phyloP scores from a whole-genome alignment of 2,329 filamentous ascomycete species.

The Aspergillus sp. region DNA sequence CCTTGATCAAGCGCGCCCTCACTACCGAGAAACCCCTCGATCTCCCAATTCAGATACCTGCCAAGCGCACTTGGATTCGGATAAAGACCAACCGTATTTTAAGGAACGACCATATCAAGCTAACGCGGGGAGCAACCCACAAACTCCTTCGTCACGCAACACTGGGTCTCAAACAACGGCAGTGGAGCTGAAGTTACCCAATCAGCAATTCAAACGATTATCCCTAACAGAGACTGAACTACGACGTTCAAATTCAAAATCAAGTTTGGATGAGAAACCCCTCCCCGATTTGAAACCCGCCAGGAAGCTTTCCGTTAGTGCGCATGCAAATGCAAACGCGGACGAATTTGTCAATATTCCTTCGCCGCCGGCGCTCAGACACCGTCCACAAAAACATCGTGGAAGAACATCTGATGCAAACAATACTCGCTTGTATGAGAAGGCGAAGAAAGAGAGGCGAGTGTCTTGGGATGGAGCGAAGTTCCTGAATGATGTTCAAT shows the following conservation, averaged over 20 bases:
- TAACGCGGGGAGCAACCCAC: conserved; percentile 19
- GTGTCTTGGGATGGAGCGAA: conserved; percentile 43
- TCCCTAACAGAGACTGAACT: conserved; percentile 40
- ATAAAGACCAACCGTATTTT: conserved; percentile 12
- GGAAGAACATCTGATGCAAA: conserved; percentile 28
- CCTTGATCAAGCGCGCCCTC: conserved; percentile 10
- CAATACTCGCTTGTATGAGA: conserved; percentile 16
- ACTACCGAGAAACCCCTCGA: conserved; percentile 2
- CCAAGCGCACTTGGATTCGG: conserved; percentile 6
- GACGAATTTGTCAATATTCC: conserved; percentile 30
- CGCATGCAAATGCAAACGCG: conserved; percentile 24
- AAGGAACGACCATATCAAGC: conserved; percentile 11
- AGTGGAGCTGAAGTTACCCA: conserved; percentile 39
- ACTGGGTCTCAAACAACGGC: conserved; percentile 28
- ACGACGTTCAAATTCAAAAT: conserved; percentile 34
- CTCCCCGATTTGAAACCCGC: conserved; percentile 30
- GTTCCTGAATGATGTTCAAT: conserved; percentile 28
- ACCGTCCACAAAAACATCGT: conserved; percentile 41
- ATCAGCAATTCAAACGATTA: conserved; percentile 41
- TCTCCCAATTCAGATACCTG: conserved; percentile 15
- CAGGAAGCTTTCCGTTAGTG: conserved; percentile 33
- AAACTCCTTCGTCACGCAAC: conserved; percentile 31
- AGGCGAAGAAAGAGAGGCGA: conserved; percentile 31
- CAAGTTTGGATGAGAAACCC: conserved; percentile 33
- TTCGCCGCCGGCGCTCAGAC: conserved; percentile 41